A percentile compares a stretch with the other conserved stretches of the same genome.
These are phyloP conservation scores for Parmelia sp. DNA, from an alignment of 495 filamentous ascomycete species.

Conservation along the genomic window DNA sequence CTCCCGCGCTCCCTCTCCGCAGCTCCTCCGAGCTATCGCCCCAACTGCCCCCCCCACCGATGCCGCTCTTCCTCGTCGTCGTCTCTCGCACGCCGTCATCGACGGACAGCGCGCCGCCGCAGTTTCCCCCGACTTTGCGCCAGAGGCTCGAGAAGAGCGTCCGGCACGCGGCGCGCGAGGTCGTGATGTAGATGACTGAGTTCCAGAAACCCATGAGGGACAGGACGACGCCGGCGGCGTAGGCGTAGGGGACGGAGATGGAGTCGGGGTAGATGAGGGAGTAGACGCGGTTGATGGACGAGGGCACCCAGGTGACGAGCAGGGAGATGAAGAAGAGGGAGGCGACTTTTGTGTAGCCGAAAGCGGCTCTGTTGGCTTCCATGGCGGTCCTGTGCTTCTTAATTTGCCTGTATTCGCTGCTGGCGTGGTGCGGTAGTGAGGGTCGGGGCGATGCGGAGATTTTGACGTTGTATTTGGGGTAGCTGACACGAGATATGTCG, in stretches of 20 bases:
- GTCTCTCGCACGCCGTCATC: not conserved
- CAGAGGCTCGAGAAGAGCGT: constrained; percentile 13
- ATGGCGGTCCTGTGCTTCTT: constrained; percentile 29
- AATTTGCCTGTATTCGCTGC: constrained; percentile 2
- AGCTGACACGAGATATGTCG: not conserved
- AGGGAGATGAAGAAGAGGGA: constrained; percentile 78
- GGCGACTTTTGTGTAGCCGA: constrained; percentile 75
- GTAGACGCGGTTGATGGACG: constrained; percentile 72
- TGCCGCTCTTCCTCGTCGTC: not conserved
- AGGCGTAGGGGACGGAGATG: constrained; percentile 54
- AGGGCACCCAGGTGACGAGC: constrained; percentile 79
- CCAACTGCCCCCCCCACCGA: not conserved
- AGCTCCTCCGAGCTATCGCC: not conserved
- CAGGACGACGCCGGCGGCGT: constrained; percentile 65
- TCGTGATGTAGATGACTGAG: constrained; percentile 68
- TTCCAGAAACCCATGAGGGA: constrained; percentile 91
- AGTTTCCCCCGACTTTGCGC: not conserved
- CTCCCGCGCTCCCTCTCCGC: not conserved
- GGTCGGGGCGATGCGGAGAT: constrained; percentile 13
- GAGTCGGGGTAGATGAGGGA: constrained; percentile 52
- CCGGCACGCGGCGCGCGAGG: constrained; percentile 37
- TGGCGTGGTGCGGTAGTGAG: constrained; percentile 6
- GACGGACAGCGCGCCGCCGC: not conserved
- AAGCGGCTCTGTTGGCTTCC: constrained; percentile 42
- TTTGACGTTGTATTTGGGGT: constrained; percentile 12